phyloP scores from a whole-genome alignment of 768 basidiomycete genomes.

The Crucibulum laeve region DNA sequence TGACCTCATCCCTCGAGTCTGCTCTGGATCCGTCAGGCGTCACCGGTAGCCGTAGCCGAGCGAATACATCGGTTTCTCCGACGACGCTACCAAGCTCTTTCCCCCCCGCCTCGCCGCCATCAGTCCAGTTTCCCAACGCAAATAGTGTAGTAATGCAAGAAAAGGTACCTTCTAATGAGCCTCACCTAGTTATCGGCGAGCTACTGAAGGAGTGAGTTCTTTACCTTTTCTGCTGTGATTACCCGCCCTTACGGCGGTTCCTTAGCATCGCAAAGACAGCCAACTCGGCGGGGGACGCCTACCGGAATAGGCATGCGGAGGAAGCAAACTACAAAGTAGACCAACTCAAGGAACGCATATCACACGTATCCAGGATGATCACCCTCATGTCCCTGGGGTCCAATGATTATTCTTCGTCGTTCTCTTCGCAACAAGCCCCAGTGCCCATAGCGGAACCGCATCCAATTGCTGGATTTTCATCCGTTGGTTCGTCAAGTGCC shows the following conservation, averaged over 20 bases:
- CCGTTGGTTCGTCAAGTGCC: slow-evolving; percentile 1
- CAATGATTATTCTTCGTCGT: background rate
- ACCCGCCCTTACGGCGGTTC: background rate
- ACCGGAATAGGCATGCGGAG: slow-evolving; percentile 37
- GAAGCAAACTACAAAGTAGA: slow-evolving; percentile 49
- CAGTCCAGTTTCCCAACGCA: slow-evolving; percentile 10
- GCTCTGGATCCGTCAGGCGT: slow-evolving; percentile 35
- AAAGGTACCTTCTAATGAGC: slow-evolving; percentile 15
- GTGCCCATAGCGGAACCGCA: background rate
- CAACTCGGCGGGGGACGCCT: slow-evolving; percentile 50
- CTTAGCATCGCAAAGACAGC: slow-evolving; percentile 59
- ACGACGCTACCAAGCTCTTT: slow-evolving; percentile 16
- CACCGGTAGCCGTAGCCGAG: slow-evolving; percentile 28
- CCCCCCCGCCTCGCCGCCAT: slow-evolving; percentile 11
- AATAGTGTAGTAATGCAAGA: slow-evolving; percentile 15
- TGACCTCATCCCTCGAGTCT: slow-evolving; percentile 40
- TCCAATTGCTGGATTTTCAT: background rate
- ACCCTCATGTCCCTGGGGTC: slow-evolving; percentile 25
- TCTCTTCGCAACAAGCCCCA: slow-evolving; percentile 1
- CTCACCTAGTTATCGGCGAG: slow-evolving; percentile 33
- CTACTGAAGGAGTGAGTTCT: slow-evolving; percentile 47
- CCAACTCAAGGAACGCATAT: slow-evolving; percentile 51
- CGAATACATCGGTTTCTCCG: slow-evolving; percentile 31
- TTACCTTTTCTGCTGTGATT: slow-evolving; percentile 9
- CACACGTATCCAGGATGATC: slow-evolving; percentile 51